Percentiles rank a stretch among this genome's conserved stretches.
Conservation (phyloP, 352 stramenopile genomes). For the Phytophthora meadii region DNA sequence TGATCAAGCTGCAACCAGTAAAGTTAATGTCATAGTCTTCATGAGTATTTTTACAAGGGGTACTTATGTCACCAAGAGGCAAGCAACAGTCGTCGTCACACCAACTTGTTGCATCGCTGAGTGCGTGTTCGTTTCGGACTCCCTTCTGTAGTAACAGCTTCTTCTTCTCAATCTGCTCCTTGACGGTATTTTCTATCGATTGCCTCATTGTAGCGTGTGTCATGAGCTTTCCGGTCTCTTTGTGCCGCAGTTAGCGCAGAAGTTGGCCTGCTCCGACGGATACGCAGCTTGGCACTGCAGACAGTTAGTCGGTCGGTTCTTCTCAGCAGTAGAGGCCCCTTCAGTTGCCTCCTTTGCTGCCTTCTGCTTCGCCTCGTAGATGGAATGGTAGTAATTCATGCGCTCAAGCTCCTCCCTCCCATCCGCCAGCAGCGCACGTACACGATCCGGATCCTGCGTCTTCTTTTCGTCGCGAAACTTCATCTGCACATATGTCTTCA, state of each 20-base stretch:
- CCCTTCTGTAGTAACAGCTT: background rate
- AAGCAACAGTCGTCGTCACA: background rate
- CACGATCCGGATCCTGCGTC: constrained; percentile 59
- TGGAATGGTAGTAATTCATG: constrained; percentile 90
- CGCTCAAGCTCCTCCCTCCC: constrained; percentile 78
- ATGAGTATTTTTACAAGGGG: no score
- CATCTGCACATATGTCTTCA: constrained; percentile 81
- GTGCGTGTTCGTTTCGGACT: no score
- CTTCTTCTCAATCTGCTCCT: no score
- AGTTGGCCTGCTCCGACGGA: constrained; percentile 63
- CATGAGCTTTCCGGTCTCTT: constrained; percentile 48
- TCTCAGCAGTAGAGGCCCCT: background rate
- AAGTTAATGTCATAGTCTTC: background rate
- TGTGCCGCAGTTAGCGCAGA: constrained; percentile 75
- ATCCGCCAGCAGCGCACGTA: constrained; percentile 65
- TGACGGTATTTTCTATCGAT: constrained; percentile 14
- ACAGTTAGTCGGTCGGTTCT: constrained; percentile 33
- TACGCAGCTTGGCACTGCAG: constrained; percentile 51
- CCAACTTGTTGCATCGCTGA: no score
- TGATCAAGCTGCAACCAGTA: background rate
- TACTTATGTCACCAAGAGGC: background rate
- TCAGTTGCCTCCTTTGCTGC: constrained; percentile 16
- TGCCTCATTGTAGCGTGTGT: constrained; percentile 4
- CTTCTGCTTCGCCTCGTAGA: constrained; percentile 75
- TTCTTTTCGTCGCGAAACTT: constrained; percentile 74